phyloP scores from a whole-genome alignment of 345 rosid genomes.

The Lumnitzera littorea region DNA sequence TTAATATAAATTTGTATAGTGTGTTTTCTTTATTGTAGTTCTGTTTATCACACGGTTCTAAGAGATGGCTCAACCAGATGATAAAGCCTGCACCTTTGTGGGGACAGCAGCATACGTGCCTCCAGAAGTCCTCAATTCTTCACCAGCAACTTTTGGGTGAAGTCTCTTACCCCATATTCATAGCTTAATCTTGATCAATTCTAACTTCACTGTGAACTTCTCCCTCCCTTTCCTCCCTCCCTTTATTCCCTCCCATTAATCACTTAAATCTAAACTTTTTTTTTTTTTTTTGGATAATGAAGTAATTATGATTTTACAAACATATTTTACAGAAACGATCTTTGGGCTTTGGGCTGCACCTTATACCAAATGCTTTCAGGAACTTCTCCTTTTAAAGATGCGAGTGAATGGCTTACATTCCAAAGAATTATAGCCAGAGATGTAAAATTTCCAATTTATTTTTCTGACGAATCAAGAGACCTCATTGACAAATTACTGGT shows the following conservation, averaged over 20 bases:
- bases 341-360: constrained; percentile 99
- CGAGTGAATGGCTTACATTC: constrained; percentile 98
- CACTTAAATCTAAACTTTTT: constrained; percentile 14
- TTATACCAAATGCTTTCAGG: constrained; percentile 99
- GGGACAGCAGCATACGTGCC: constrained; percentile 99
- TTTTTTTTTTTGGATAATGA: constrained; percentile 10
- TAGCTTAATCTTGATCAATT: background rate
- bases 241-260: constrained; percentile 7
- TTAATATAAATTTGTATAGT: constrained; percentile 13
- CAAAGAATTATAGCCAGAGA: constrained; percentile 95
- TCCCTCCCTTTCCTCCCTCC: too few species aligned
- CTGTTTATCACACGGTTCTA: background rate
- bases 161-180: background rate
- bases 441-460: constrained; percentile 79
- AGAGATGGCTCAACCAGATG: constrained; percentile 41
- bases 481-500: constrained; percentile 79
- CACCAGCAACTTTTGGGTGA: constrained; percentile 98
- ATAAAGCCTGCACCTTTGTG: constrained; percentile 89
- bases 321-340: constrained; percentile 78
- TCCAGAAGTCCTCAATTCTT: constrained; percentile 96
- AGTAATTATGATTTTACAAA: constrained; percentile 17
- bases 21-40: background rate
- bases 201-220: background rate
- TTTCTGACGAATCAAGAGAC: constrained; percentile 84
- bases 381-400: constrained; percentile 93